Evolutionary conservation across 495 filamentous ascomycete genomes (phyloP).

Genomic region (Neurospora cerealis): DNA sequence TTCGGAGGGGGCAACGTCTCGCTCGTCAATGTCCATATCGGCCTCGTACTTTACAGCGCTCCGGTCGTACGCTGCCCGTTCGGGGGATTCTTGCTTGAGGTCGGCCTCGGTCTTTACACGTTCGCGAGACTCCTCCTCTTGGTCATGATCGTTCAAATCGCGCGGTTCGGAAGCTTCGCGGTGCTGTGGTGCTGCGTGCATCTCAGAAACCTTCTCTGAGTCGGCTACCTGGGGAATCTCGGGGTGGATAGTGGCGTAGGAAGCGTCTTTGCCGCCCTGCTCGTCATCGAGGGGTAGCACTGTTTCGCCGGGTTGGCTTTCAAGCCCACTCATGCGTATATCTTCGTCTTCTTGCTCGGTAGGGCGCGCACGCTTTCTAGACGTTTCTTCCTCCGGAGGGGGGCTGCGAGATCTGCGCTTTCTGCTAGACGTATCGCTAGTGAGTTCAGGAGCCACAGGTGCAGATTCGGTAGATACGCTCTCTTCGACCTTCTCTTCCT

Average conservation of each 20-base stretch:
- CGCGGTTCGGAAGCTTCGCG: not conserved
- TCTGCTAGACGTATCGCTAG: constrained; percentile 57
- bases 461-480: constrained; percentile 1
- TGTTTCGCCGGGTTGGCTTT: not conserved
- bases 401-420: constrained; percentile 67
- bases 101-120: not conserved
- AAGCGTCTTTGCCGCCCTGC: not conserved
- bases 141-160: not conserved
- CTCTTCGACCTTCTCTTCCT: not conserved
- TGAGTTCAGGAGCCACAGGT: constrained; percentile 12
- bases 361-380: constrained; percentile 33
- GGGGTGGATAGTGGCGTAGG: constrained; percentile 6
- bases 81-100: not conserved
- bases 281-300: not conserved
- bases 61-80: constrained; percentile 21
- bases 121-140: not conserved
- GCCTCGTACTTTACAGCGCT: not conserved
- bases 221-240: not conserved
- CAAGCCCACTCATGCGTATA: not conserved
- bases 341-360: constrained; percentile 15
- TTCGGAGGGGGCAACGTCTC: constrained; percentile 51
- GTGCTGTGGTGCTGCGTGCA: not conserved
- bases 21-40: constrained; percentile 19
- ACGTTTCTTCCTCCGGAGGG: constrained; percentile 36
- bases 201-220: not conserved